phyloP scores from a whole-genome alignment of 1,284 basidiomycete species.

The Ceratobasidium sp. region DNA sequence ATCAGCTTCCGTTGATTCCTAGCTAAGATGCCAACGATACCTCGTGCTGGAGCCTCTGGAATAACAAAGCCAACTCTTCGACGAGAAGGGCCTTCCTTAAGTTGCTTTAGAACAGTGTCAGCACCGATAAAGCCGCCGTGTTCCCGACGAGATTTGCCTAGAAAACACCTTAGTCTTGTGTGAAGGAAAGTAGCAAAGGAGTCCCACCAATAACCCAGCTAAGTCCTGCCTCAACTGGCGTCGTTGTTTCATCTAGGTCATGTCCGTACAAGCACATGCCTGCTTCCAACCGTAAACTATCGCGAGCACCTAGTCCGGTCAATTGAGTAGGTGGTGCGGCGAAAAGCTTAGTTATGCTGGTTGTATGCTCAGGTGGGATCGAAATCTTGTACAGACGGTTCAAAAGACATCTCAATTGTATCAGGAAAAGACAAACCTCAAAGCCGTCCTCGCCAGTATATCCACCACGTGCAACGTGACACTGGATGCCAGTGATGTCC shows the following conservation, averaged over 20 bases:
- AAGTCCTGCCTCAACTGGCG: constrained; percentile 91
- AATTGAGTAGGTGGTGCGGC: constrained; percentile 82
- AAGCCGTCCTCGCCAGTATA: constrained; percentile 99
- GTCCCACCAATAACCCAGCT: constrained; percentile 90
- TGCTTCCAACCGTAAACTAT: constrained; percentile 93
- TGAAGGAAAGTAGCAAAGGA: neutral
- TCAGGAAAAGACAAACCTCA: constrained; percentile 69
- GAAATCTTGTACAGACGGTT: constrained; percentile 75
- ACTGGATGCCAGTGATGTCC: constrained; percentile 80
- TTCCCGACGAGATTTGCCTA: constrained; percentile 86
- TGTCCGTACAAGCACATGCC: constrained; percentile 99
- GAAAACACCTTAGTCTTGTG: neutral
- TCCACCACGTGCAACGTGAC: constrained; percentile 95
- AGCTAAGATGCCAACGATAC: constrained; percentile 61
- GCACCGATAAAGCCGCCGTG: constrained; percentile 84
- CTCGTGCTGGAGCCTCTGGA: constrained; percentile 87
- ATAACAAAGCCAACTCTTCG: constrained; percentile 89
- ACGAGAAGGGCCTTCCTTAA: constrained; percentile 84
- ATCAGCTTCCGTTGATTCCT: constrained; percentile 51
- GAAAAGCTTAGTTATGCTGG: constrained; percentile 81
- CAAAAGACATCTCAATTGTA: constrained; percentile 9
- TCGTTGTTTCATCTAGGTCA: constrained; percentile 89
- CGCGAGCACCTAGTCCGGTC: constrained; percentile 92
- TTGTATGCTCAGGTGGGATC: constrained; percentile 83
- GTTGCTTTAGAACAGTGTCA: constrained; percentile 80